Base-by-base conservation (phyloP, 805 yeast genomes). In the Nakazawaea wickerhamii region DNA sequence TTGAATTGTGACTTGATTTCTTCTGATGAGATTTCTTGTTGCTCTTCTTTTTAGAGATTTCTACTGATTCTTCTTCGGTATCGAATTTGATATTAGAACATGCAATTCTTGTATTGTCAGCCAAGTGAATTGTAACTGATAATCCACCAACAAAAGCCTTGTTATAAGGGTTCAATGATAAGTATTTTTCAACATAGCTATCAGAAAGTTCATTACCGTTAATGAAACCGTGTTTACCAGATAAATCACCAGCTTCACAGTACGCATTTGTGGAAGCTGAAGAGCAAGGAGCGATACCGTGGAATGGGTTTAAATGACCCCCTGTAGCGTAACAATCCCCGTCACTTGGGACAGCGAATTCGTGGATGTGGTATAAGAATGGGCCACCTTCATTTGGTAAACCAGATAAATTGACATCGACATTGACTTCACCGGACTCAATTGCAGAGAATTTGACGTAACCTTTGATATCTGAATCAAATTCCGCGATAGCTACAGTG, bases 401-500 rank as follows among this genome's bases (percentile, higher is more conserved):
- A 3, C 70, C 71, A 5, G 71, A 56, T 54, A 70, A 55, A 43
- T 69, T 72, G 36, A 70, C 68, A 47, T 67, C 67, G 26, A 70
- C 75, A 30, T 65, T 53, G 33, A 68, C 69, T 2, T 47, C 38
- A 30, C 57, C 56, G 15, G 70, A 69, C 17, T 58, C 17, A 9
- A 22, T n/a, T 8, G 63, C 55, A 23, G 76, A 69, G 61, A 82
- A 76, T 55, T 76, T 76, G 56, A 82, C 63, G 49, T 71, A 63
- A 51, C 87, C 84, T 49, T 59, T 55, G 50, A 61, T 47, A 11
- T 62, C 69, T 34, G 60, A 64, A 40, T 75, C 78, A 48, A 79
- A 70, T 51, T 76, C 77, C 5, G 84, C 86, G 52, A 73, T 64
- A 22, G 79, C 82, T 41, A 73, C 65, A 17, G 70, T 65, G 45